Evolutionary conservation across 805 yeast species (phyloP).

Genomic region (Alloascoidea hylecoeti): DNA sequence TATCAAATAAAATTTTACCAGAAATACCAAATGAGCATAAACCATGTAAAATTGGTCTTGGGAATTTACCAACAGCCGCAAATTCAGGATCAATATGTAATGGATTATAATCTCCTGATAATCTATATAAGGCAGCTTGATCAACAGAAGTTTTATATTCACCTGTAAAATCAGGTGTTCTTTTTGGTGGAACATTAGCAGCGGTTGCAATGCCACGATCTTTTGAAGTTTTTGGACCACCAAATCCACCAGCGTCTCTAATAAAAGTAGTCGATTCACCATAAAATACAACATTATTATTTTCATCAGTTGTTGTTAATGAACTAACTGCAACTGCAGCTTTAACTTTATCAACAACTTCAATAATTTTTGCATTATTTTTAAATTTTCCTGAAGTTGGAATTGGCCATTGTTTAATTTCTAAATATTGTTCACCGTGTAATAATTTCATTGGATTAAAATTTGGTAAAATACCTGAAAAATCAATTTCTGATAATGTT

Average conservation of each 20-base stretch:
- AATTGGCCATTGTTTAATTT: slow-evolving; percentile 59
- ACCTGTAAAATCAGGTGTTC: slow-evolving; percentile 52
- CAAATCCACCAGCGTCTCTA: slow-evolving; percentile 50
- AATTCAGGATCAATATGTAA: slow-evolving; percentile 86
- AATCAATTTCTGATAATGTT: slow-evolving; percentile 38
- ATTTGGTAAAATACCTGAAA: slow-evolving; percentile 51
- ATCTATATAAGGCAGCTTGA: slow-evolving; percentile 81
- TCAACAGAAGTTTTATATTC: slow-evolving; percentile 46
- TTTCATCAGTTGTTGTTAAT: slow-evolving; percentile 51
- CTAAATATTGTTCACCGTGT: slow-evolving; percentile 92
- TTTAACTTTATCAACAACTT: slow-evolving; percentile 71
- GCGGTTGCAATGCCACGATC: slow-evolving; percentile 49
- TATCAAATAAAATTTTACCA: slow-evolving; percentile 61
- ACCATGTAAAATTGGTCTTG: slow-evolving; percentile 85
- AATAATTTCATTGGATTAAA: slow-evolving; percentile 82
- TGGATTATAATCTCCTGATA: slow-evolving; percentile 92
- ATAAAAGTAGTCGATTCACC: slow-evolving; percentile 79
- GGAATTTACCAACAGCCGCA: slow-evolving; percentile 80
- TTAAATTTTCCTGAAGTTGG: slow-evolving; percentile 54
- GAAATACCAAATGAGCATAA: slow-evolving; percentile 77
- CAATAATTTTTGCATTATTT: slow-evolving; percentile 55
- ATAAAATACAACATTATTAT: slow-evolving; percentile 60
- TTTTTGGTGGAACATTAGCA: slow-evolving; percentile 45
- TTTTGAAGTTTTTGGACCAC: slow-evolving; percentile 33
- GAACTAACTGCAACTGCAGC: slow-evolving; percentile 68